Percentiles rank a stretch among this genome's conserved stretches.
phyloP scores from a whole-genome alignment of 1,284 basidiomycete genomes.

The Bjerkandera adusta region DNA sequence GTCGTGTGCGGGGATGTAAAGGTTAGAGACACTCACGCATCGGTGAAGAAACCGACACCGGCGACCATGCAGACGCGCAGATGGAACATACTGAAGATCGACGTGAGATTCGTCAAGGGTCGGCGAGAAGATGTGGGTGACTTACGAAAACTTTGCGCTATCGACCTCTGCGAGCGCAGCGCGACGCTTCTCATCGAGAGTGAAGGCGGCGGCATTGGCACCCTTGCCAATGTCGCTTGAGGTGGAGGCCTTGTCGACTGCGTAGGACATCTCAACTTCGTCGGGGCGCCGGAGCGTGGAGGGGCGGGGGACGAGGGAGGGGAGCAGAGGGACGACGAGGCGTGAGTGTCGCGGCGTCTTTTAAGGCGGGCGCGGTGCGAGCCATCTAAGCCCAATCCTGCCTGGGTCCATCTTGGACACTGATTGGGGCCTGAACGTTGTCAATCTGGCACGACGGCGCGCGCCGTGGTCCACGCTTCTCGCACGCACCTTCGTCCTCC shows the following conservation, averaged over 20 bases:
- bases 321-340: constrained; percentile 6
- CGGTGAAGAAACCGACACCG: constrained; percentile 83
- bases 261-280: constrained; percentile 17
- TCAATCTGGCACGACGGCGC: not conserved
- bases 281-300: constrained; percentile 2
- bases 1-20: not conserved
- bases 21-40: constrained; percentile 52
- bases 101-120: not conserved
- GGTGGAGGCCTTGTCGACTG: constrained; percentile 17
- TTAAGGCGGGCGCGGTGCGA: not conserved
- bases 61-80: constrained; percentile 74
- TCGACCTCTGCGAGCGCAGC: constrained; percentile 54
- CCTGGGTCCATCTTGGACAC: not conserved
- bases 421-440: not conserved
- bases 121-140: constrained; percentile 22
- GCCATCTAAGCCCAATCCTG: constrained; percentile 1
- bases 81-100: constrained; percentile 45
- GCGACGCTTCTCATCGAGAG: constrained; percentile 38
- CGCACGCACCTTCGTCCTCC: constrained; percentile 1
- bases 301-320: constrained; percentile 8
- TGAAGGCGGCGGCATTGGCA: constrained; percentile 6
- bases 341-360: constrained; percentile 1
- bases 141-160: constrained; percentile 50
- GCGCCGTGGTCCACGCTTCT: constrained; percentile 3
- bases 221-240: constrained; percentile 12